Evolutionary conservation across 192 early-diverging fungal genomes (phyloP).

Genomic region (Coemansia sp.): DNA sequence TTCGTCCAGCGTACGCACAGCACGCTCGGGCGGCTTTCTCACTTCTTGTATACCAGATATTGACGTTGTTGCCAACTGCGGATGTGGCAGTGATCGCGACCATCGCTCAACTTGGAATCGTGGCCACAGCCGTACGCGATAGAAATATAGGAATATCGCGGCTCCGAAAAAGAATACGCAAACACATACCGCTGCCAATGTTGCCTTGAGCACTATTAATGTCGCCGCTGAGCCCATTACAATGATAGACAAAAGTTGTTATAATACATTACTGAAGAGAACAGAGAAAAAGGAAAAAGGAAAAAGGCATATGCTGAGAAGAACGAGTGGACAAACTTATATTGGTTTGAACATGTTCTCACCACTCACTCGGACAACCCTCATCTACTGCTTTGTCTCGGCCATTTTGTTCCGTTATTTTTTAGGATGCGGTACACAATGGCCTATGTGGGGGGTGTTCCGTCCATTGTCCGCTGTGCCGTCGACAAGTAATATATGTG

Average conservation of each 20-base stretch:
- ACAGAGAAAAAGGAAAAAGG: too few relatives aligned
- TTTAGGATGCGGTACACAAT: not conserved
- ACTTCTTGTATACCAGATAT: not conserved
- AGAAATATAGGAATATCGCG: constrained; percentile 29
- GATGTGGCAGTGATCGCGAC: not conserved
- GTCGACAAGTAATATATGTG: not conserved
- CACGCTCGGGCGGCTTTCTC: not conserved
- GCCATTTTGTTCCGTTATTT: not conserved
- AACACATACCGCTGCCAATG: constrained; percentile 27
- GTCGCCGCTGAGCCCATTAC: constrained; percentile 3
- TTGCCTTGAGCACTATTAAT: constrained; percentile 29
- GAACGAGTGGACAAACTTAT: not conserved
- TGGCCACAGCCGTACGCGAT: constrained; percentile 24
- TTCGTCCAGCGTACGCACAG: constrained; percentile 14
- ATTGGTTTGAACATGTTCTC: not conserved
- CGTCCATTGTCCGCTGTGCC: not conserved
- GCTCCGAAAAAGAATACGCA: constrained; percentile 21
- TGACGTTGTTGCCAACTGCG: not conserved
- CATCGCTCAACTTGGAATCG: constrained; percentile 14
- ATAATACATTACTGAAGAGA: not conserved
- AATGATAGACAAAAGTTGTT: not conserved
- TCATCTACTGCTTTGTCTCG: not conserved
- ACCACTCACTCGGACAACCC: not conserved
- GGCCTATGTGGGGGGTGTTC: not conserved
- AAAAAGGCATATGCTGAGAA: not conserved